Conservation (phyloP, 2,329 filamentous ascomycete species). For the Neofusicoccum kwambonambiense region DNA sequence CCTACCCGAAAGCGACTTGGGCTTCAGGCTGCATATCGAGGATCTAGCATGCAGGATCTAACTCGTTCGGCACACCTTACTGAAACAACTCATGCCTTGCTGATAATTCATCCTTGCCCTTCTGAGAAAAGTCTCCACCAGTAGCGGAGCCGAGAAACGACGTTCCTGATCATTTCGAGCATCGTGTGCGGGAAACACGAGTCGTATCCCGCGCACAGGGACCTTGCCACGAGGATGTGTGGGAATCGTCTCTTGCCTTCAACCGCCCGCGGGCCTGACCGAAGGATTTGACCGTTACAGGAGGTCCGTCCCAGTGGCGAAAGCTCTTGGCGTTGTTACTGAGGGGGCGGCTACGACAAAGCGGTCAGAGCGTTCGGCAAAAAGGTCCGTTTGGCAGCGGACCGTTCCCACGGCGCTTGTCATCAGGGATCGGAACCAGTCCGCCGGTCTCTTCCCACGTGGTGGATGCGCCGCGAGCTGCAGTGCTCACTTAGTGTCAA, state of each 20-base stretch:
- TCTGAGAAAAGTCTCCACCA: not conserved
- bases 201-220: not conserved
- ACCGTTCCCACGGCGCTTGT: not conserved
- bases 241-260: not conserved
- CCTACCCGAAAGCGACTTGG: not conserved
- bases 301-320: not conserved
- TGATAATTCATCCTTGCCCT: not conserved
- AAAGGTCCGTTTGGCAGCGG: not conserved
- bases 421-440: not conserved
- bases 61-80: not conserved
- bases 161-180: not conserved
- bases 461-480: not conserved
- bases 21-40: not conserved
- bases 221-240: not conserved
- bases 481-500: too few species aligned
- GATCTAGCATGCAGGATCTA: not conserved
- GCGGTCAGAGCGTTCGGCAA: not conserved
- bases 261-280: not conserved
- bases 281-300: not conserved
- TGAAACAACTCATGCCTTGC: not conserved
- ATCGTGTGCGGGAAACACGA: not conserved
- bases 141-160: not conserved
- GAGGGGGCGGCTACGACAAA: not conserved
- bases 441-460: not conserved
- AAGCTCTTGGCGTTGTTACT: not conserved